Conservation (phyloP, 1,284 basidiomycete genomes). For the Pseudozyma hubeiensis region DNA sequence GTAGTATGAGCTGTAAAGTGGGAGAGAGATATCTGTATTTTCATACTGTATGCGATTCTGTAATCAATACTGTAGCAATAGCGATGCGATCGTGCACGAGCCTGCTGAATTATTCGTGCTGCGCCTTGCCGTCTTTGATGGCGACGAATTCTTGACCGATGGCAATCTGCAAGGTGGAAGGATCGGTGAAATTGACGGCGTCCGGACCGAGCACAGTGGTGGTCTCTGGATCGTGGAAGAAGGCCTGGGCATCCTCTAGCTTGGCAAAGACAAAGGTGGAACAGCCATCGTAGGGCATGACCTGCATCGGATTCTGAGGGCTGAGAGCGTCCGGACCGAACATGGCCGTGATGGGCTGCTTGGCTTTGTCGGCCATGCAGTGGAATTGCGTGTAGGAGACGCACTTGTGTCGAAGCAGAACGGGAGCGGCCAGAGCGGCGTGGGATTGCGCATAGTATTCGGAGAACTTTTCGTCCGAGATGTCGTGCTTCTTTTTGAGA, state of each 20-base stretch:
- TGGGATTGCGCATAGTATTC: conserved; percentile 18
- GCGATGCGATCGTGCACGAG: neutral
- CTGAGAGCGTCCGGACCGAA: conserved; percentile 25
- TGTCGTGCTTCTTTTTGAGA: conserved; percentile 26
- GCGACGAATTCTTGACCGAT: conserved; percentile 20
- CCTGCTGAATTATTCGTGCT: neutral
- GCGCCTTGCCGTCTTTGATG: conserved; percentile 5
- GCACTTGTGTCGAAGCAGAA: conserved; percentile 18
- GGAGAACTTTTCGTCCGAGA: conserved; percentile 20
- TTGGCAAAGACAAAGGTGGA: conserved; percentile 27
- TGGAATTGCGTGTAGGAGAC: conserved; percentile 28
- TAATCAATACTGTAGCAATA: neutral
- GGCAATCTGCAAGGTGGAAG: conserved; percentile 17
- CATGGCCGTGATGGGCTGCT: conserved; percentile 7
- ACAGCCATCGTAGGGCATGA: conserved; percentile 27
- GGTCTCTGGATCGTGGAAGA: conserved; percentile 28
- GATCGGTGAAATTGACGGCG: conserved; percentile 20
- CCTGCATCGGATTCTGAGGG: conserved; percentile 16
- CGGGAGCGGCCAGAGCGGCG: conserved; percentile 16
- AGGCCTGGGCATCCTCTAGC: conserved; percentile 14
- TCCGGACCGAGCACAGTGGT: conserved; percentile 15
- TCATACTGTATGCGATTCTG: neutral
- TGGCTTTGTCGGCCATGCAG: conserved; percentile 16
- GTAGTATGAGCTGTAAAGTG: neutral
- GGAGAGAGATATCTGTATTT: neutral